phyloP scores from a whole-genome alignment of 768 basidiomycete genomes.

The Lactarius trivialis region DNA sequence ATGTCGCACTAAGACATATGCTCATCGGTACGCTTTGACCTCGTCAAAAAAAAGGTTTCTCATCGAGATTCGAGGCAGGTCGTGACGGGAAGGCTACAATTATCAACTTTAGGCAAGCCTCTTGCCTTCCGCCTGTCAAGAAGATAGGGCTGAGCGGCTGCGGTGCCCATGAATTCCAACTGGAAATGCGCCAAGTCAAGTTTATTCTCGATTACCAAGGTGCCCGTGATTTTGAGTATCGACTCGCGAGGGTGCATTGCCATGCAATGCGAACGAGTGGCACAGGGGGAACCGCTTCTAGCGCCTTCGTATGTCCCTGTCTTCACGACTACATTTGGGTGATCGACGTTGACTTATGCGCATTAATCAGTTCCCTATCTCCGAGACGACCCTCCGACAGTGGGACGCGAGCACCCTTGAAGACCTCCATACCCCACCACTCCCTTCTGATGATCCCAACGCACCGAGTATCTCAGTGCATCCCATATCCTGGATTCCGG shows the following conservation, averaged over 20 bases:
- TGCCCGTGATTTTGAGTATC: slow-evolving; percentile 27
- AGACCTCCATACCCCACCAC: slow-evolving; percentile 1
- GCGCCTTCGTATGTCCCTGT: background rate
- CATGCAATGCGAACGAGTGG: background rate
- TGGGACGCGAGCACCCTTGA: slow-evolving; percentile 19
- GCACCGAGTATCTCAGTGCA: slow-evolving; percentile 7
- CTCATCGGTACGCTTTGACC: slow-evolving; percentile 33
- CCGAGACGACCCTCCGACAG: slow-evolving; percentile 11
- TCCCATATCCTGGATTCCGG: slow-evolving; percentile 8
- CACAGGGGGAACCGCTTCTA: background rate
- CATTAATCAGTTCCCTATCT: slow-evolving; percentile 9
- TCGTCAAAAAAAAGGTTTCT: background rate
- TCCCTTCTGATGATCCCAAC: slow-evolving; percentile 4
- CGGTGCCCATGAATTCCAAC: slow-evolving; percentile 35
- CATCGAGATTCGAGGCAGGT: slow-evolving; percentile 20
- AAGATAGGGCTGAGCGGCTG: slow-evolving; percentile 35
- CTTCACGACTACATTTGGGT: background rate
- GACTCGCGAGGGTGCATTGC: background rate
- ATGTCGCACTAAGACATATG: slow-evolving; percentile 37
- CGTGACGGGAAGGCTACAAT: slow-evolving; percentile 39
- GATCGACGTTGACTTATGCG: background rate
- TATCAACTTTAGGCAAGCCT: slow-evolving; percentile 46
- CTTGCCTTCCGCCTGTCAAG: slow-evolving; percentile 25
- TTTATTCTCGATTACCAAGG: slow-evolving; percentile 44
- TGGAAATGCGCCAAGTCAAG: slow-evolving; percentile 53